phyloP scores from a whole-genome alignment of 1,284 basidiomycete genomes.

The Cryptococcus deneoformans region DNA sequence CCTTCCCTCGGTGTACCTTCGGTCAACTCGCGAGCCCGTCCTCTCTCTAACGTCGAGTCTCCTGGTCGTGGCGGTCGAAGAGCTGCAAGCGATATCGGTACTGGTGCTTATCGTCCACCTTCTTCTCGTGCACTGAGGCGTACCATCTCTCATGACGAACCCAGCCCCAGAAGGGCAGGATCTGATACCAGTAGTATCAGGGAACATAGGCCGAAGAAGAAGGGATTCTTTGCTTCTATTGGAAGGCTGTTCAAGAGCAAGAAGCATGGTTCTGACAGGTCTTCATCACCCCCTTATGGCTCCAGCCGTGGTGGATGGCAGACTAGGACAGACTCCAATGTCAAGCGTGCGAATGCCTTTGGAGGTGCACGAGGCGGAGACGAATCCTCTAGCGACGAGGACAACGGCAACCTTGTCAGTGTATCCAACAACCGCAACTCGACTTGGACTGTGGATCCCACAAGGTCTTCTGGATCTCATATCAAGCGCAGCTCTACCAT shows the following conservation, averaged over 20 bases:
- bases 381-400: slow-evolving; percentile 42
- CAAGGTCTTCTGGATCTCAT: background rate
- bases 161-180: slow-evolving; percentile 6
- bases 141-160: slow-evolving; percentile 37
- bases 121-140: slow-evolving; percentile 27
- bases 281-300: slow-evolving; percentile 36
- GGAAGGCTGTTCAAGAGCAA: slow-evolving; percentile 41
- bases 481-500: slow-evolving; percentile 29
- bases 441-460: slow-evolving; percentile 38
- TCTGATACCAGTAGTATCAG: slow-evolving; percentile 38
- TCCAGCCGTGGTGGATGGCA: slow-evolving; percentile 32
- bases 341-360: slow-evolving; percentile 31
- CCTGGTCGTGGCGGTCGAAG: slow-evolving; percentile 23
- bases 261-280: slow-evolving; percentile 23
- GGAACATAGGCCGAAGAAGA: slow-evolving; percentile 31
- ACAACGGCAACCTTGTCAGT: slow-evolving; percentile 36
- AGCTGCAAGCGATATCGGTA: slow-evolving; percentile 42
- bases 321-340: slow-evolving; percentile 45
- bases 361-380: slow-evolving; percentile 24
- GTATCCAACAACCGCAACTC: slow-evolving; percentile 40
- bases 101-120: slow-evolving; percentile 28
- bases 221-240: slow-evolving; percentile 46
- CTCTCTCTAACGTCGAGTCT: slow-evolving; percentile 17
- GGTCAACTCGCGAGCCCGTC: slow-evolving; percentile 22
- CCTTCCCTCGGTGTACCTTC: slow-evolving; percentile 35